These are phyloP conservation scores for Phlebopus sp. DNA, from an alignment of 1,284 basidiomycete species.

Conservation along the genomic window DNA sequence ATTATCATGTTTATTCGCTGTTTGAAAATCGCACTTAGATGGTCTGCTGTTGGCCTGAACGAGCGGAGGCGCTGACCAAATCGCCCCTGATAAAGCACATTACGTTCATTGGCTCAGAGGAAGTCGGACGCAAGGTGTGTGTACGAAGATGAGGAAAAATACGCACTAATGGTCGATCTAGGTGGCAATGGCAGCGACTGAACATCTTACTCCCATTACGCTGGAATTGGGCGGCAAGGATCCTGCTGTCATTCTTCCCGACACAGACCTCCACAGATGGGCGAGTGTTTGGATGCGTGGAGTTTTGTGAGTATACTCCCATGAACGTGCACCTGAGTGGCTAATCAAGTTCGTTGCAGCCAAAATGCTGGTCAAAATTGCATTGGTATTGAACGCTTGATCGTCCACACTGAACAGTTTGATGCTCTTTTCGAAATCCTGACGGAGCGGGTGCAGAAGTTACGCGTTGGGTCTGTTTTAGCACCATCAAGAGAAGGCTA, in stretches of 20 bases:
- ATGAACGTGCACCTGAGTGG: not conserved
- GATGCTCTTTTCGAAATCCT: conserved; percentile 70
- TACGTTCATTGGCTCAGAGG: conserved; percentile 91
- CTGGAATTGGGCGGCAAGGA: conserved; percentile 90
- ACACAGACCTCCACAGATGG: conserved; percentile 70
- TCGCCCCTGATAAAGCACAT: conserved; percentile 81
- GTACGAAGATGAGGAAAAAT: not conserved
- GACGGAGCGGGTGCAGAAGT: conserved; percentile 56
- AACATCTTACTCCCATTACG: conserved; percentile 84
- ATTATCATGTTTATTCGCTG: conserved; percentile 1
- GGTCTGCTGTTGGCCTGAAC: conserved; percentile 86
- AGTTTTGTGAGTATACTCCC: conserved; percentile 66
- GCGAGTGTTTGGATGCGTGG: conserved; percentile 81
- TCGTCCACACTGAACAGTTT: conserved; percentile 79
- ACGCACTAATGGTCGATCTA: conserved; percentile 27
- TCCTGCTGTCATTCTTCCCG: conserved; percentile 72
- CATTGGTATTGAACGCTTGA: conserved; percentile 91
- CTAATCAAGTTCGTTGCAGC: conserved; percentile 38
- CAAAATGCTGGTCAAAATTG: conserved; percentile 96
- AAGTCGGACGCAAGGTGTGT: conserved; percentile 77
- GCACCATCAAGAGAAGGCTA: conserved; percentile 62
- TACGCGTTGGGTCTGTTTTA: conserved; percentile 72
- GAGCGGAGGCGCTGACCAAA: conserved; percentile 79
- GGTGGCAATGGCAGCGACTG: conserved; percentile 81
- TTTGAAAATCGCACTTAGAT: conserved; percentile 42